Evolutionary conservation across 108 stramenopile species (phyloP), one percentile per base, ranked within the genome.

Genomic region (Parietichytrium sp.): DNA sequence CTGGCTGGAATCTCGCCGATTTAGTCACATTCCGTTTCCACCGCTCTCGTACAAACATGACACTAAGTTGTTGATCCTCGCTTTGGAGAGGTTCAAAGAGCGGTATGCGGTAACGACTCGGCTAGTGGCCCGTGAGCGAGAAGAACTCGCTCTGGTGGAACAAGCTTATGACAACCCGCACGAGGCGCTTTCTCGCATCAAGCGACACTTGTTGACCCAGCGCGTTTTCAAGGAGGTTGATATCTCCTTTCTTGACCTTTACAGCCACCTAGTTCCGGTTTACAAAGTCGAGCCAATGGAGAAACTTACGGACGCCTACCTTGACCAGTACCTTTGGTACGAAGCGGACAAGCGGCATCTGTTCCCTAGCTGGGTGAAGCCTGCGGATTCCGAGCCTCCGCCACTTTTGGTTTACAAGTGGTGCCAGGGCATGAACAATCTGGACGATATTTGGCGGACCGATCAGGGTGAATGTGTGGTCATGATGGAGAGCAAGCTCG

Each of bases 311-410:
- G 98, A 99, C 86, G 94, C 97, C 27, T 99, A 99, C 84, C 91
- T 99, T 51, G 98, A 99, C 83, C 98, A 99, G 90, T 99, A 99
- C 87, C 89, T 99, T 51, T 99, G 98, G 98, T 99, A 97, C 86
- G 98, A 99, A 85, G 95, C 95, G 4, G 96, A 97, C 88, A 99
- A 99, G 89, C 93, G 98, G 4, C 93, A 95, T 61, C 83, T 96
- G 53, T 96, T 98, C 81, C 96, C 96, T 25, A 94, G 90, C 84
- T 97, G 96, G 96, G 90, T 98, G 79, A 96, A 95, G 88, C 98
- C 98, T 36, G 92, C 97, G 30, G 98, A 99, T 84, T 94, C 95
- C 36, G 98, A 99, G 90, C 98, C 98, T 49, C 96, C 98, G 48
- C 98, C 98, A 47, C 90, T 99, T 20, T 91, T 99, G 49, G 96